Percentiles rank a stretch among this genome's conserved stretches.
phyloP scores from a whole-genome alignment of 2,329 filamentous ascomycete species.

The Fusarium piperis region DNA sequence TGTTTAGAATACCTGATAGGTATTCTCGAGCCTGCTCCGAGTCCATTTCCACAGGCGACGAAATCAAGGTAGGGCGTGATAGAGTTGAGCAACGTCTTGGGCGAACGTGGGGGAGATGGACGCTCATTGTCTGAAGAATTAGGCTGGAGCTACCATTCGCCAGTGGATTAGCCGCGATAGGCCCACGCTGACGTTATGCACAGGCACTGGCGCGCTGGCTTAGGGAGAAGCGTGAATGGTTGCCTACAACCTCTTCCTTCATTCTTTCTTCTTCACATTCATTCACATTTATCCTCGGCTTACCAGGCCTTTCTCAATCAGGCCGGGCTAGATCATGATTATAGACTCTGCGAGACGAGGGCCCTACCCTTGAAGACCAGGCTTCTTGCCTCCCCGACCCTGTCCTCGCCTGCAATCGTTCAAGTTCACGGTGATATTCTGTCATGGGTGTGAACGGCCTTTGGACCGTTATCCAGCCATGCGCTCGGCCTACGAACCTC shows the following conservation, averaged over 20 bases:
- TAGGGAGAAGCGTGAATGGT: constrained; percentile 4
- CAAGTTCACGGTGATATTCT: constrained; percentile 22
- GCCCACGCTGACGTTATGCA: constrained; percentile 41
- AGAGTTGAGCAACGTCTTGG: not conserved
- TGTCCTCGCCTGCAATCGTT: not conserved
- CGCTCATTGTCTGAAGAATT: constrained; percentile 1
- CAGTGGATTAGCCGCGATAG: constrained; percentile 22
- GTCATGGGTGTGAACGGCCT: constrained; percentile 97
- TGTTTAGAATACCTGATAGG: constrained; percentile 75
- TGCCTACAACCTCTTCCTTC: not conserved
- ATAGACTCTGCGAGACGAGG: constrained; percentile 23
- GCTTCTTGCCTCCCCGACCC: constrained; percentile 12
- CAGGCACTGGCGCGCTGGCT: not conserved
- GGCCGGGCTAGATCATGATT: constrained; percentile 15
- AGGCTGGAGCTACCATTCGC: constrained; percentile 3
- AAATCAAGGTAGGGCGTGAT: not conserved
- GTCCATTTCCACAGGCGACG: constrained; percentile 50
- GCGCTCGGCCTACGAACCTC: constrained; percentile 93
- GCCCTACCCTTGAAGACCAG: constrained; percentile 29
- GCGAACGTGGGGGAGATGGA: not conserved
- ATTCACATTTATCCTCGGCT: not conserved
- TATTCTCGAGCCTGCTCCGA: constrained; percentile 64
- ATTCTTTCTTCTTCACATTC: not conserved
- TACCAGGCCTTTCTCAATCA: not conserved
- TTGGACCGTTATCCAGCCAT: constrained; percentile 95